Conservation (phyloP, 176 grass and related monocot species). For the Zoysia japonica region DNA sequence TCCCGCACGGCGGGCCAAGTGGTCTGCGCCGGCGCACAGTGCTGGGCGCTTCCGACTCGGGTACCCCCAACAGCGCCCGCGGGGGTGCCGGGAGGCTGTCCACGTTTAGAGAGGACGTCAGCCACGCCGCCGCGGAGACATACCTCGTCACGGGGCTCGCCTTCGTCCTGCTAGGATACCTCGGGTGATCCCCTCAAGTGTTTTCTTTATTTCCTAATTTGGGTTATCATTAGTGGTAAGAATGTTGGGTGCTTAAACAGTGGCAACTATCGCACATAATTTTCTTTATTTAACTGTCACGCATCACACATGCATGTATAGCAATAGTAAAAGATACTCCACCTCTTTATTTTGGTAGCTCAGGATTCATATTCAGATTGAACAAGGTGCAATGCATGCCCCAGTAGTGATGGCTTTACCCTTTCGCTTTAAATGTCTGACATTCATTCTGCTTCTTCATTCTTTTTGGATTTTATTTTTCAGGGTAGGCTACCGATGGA, state of each 20-base stretch:
- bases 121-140: slow-evolving; percentile 80
- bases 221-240: not conserved
- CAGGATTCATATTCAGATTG: not conserved
- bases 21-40: slow-evolving; percentile 37
- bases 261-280: too few relatives aligned
- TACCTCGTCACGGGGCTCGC: slow-evolving; percentile 84
- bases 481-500: slow-evolving; percentile 90
- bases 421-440: not conserved
- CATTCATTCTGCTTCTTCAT: not conserved
- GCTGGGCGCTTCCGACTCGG: not conserved
- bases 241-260: not conserved
- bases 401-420: not conserved
- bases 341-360: not conserved
- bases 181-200: slow-evolving; percentile 55
- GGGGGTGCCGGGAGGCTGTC: slow-evolving; percentile 13
- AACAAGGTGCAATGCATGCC: not conserved
- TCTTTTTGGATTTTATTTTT: slow-evolving; percentile 1
- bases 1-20: slow-evolving; percentile 12
- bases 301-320: not conserved
- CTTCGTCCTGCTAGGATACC: slow-evolving; percentile 78
- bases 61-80: slow-evolving; percentile 14
- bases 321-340: not conserved
- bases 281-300: too few relatives aligned
- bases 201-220: not conserved
- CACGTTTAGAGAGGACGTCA: slow-evolving; percentile 64